Evolutionary conservation across 1,139 yeast genomes (phyloP).

Genomic region (Yamadazyma pseudoaaseri): DNA sequence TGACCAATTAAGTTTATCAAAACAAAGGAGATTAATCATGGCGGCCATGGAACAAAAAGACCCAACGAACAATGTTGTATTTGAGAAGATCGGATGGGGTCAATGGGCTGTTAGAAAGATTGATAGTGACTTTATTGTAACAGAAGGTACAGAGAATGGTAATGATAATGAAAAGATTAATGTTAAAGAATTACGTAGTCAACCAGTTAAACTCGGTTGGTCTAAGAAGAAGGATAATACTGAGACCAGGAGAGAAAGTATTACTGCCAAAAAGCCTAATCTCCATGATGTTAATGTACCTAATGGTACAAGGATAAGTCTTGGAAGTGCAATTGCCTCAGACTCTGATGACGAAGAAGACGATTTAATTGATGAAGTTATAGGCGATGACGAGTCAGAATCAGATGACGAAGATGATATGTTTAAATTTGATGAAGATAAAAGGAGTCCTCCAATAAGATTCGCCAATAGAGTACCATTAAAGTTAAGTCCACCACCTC

Average conservation of each 20-base stretch:
- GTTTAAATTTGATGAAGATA: slow-evolving; percentile 48
- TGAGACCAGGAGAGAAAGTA: slow-evolving; percentile 50
- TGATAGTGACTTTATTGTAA: slow-evolving; percentile 48
- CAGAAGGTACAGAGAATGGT: slow-evolving; percentile 37
- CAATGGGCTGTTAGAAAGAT: slow-evolving; percentile 85
- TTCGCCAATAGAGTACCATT: slow-evolving; percentile 48
- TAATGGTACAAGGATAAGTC: slow-evolving; percentile 16
- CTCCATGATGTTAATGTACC: slow-evolving; percentile 50
- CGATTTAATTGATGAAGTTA: slow-evolving; percentile 15
- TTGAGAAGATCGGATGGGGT: slow-evolving; percentile 98
- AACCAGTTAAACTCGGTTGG: slow-evolving; percentile 44
- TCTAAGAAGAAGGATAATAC: slow-evolving; percentile 27
- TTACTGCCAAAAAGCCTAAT: slow-evolving; percentile 47
- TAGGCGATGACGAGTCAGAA: slow-evolving; percentile 21
- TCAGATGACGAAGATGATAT: slow-evolving; percentile 26
- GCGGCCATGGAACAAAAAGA: slow-evolving; percentile 75
- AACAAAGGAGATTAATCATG: slow-evolving; percentile 88
- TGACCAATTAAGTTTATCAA: slow-evolving; percentile 75
- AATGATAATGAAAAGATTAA: slow-evolving; percentile 22
- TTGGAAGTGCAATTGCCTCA: slow-evolving; percentile 34
- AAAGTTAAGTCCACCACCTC: slow-evolving; percentile 39
- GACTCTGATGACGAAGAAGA: slow-evolving; percentile 47
- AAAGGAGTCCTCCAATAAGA: slow-evolving; percentile 36
- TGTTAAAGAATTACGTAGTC: slow-evolving; percentile 39
- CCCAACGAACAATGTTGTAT: slow-evolving; percentile 58